Evolutionary conservation across 176 grass and related monocot species (phyloP), one percentile per base, ranked within the genome.

Genomic region (Juncus effusus): DNA sequence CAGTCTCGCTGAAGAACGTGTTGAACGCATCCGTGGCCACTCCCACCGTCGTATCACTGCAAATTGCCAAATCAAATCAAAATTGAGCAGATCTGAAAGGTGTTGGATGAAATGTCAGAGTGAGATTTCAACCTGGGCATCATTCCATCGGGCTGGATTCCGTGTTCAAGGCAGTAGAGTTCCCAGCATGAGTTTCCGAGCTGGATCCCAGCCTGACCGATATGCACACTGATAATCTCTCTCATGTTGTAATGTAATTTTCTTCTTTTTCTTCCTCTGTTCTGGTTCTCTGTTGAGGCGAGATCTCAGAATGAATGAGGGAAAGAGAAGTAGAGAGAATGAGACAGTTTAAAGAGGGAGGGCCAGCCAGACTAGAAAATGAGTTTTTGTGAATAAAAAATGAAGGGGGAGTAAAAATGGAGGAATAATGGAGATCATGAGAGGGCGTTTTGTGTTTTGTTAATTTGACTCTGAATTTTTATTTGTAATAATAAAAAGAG

Each of bases 141-240:
- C 68, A 72, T 72, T 52, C 68, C 68, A 36, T 72, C 68, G 52
- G 68, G 68, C 54, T 72, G 68, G 38, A 72, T 72, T 36, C 68
- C 68, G 2, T 72, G 68, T 16, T 72, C 68, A 16, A 72, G 68
- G 52, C 68, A 72, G 68, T 72, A 72, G 38, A 72, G 68, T 52
- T 72, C 68, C 68, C 68, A 72, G 42, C 68, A 72, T 4, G 68
- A 72, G 68, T 72, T 72, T 3, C 68, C 68, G n/a, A 72, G 68
- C 54, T 72, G 68, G 54, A 72, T 72, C 68, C 68, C 68, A 59
- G 68, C 68, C 52, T 72, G 68, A 59, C 68, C 68, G 15, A 72
- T 72, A 52, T 72, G 68, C 4, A 72, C 68, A 59, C 68, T 72
- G 68, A 72, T 72, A 42, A 72, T 72, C 68, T 72, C 68, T 58